Percentiles rank a stretch among this genome's conserved stretches.
These are phyloP conservation scores for Hanseniaspora clermontiae DNA, from an alignment of 805 yeast genomes.

Conservation along the genomic window DNA sequence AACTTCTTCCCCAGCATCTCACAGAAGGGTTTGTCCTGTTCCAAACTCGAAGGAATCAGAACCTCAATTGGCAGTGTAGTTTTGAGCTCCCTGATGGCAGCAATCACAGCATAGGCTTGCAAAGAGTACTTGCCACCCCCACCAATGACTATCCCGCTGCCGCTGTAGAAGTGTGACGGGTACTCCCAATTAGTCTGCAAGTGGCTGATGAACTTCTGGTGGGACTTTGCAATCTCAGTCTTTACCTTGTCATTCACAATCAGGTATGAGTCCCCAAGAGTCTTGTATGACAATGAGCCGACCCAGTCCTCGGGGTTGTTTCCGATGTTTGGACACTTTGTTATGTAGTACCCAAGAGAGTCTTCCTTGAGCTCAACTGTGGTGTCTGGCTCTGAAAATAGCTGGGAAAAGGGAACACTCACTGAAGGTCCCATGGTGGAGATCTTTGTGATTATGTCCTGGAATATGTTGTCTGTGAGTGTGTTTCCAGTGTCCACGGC, in stretches of 20 bases:
- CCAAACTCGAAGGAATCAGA: slow-evolving; percentile 53
- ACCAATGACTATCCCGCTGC: slow-evolving; percentile 47
- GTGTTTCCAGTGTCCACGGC: background rate
- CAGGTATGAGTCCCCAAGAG: background rate
- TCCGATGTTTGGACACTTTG: background rate
- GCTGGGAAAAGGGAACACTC: background rate
- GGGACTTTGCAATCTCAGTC: background rate
- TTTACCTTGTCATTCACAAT: background rate
- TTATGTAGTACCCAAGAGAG: slow-evolving; percentile 6
- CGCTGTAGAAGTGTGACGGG: slow-evolving; percentile 7
- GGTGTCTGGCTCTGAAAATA: slow-evolving; percentile 2
- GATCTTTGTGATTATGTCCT: slow-evolving; percentile 1
- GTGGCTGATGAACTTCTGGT: background rate
- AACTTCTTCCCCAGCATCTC: slow-evolving; percentile 36
- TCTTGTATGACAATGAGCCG: background rate
- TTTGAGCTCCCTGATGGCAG: slow-evolving; percentile 47
- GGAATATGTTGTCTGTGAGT: slow-evolving; percentile 8
- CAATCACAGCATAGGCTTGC: slow-evolving; percentile 52
- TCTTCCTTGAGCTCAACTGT: background rate
- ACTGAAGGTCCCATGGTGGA: background rate
- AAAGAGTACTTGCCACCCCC: slow-evolving; percentile 75
- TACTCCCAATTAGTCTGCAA: background rate
- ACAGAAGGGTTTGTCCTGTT: slow-evolving; percentile 51
- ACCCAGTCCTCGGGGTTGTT: background rate
- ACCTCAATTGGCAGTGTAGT: slow-evolving; percentile 63